Base-by-base conservation (phyloP, 1,139 yeast species). In the Hanseniaspora gamundiae region DNA sequence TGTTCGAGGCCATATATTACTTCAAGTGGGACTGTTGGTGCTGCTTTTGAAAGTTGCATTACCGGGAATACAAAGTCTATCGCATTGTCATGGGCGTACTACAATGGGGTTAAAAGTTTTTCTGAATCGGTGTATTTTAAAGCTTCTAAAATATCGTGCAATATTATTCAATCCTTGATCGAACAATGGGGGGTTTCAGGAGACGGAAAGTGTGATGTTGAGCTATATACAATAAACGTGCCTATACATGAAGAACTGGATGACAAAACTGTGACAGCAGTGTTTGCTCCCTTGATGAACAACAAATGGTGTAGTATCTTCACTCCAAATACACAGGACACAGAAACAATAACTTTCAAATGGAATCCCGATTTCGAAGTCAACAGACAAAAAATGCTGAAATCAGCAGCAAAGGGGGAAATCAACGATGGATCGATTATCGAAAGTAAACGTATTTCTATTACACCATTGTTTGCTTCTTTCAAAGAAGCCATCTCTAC, bases 21-120 rank as follows among this genome's bases (percentile, higher is more conserved):
- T 56, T 78, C 95, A 10, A 80, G 93, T 53, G 98, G 98, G n/a
- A 91, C 98, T 1, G 83, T 91, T 24, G 98, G 98, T 22, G 97
- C 95, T 1, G 94, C 96, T 0, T 77, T 88, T 87, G 98, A 91
- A 63, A 94, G 91, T 1, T 85, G 83, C 2, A 75, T 91, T 39
- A 80, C 85, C 48, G 88, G 87, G 1, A 47, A 51, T 14, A 73
- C 73, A 33, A 78, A 71, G 53, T 68, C 95, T 2, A 71, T 91
- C 49, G 96, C 95, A 2, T 57, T 91, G 40, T 83, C 94, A 36
- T 91, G 77, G 69, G 91, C 94, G 7, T 88, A 80, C 58, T 72
- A 68, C 43, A 48, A 59, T 31, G 73, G 72, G 46, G 64, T 68
- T 39, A 66, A 73, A 44, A 62, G 69, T 33, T 85, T 81, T 48